Base-by-base conservation (phyloP, 2,329 filamentous ascomycete genomes). In the Hymenoscyphus linearis region DNA sequence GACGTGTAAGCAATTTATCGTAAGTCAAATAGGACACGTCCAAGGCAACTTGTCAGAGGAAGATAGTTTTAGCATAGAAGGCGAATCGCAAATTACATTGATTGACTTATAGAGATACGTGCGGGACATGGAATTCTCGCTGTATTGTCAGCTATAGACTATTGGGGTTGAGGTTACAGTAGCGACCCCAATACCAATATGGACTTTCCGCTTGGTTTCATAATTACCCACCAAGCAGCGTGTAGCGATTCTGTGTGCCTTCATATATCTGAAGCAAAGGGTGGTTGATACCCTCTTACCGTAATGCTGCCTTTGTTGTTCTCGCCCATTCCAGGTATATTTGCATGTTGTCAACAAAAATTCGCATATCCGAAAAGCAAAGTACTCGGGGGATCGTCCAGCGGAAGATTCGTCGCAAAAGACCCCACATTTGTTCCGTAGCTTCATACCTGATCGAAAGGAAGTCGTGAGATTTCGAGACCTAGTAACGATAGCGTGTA, bases 401-500 rank as follows among this genome's bases (percentile, higher is more conserved):
- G 44, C 18, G 4, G 2, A 13, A 50, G 13, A 10, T 50, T 50
- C 18, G n/a, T 4, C 18, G 18, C 18, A 50, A 50, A 50, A n/a
- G 18, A 12, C 18, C 44, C 44, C 10, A 25, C n/a, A 10, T 50
- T 3, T 31, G 18, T 25, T 2, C 22, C 6, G 10, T 50, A 22
- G 13, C 22, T 10, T 18, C 18, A 10, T 4, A 22, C 25, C 18
- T 13, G 18, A 50, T 50, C 18, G 18, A 25, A 22, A 50, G 40
- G 18, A 22, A 50, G 44, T 50, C 18, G 44, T 25, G 13, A 13
- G 12, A 50, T 18, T 50, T 50, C 18, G 44, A 50, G 14, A 52
- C 34, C 70, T 72, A 90, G 72, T 90, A 89, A 61, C 86, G 78
- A 71, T 89, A 90, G 71, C 86, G 79, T 1, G 87, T 89, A 37